Conservation (phyloP, 345 rosid species). For the Eutrema heterophyllum region DNA sequence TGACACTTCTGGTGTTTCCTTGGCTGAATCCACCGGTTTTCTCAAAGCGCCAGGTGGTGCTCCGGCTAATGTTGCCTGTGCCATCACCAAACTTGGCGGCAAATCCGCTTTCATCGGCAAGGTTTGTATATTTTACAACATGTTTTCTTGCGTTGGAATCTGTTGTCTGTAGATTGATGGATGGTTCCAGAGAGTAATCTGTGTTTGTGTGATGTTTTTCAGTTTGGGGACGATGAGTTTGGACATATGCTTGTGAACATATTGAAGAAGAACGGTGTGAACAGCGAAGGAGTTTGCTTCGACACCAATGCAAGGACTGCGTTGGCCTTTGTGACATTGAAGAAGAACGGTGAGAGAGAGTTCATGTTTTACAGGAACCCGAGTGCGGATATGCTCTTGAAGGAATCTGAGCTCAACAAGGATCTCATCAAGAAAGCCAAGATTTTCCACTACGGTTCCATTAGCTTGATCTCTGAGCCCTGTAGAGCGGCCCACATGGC, state of each 20-base stretch:
- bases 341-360: constrained; percentile 60
- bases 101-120: constrained; percentile 61
- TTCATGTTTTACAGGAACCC: constrained; percentile 76
- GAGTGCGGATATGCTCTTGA: constrained; percentile 66
- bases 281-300: constrained; percentile 50
- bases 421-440: constrained; percentile 52
- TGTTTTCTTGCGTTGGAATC: not conserved
- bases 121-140: constrained; percentile 18
- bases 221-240: constrained; percentile 75
- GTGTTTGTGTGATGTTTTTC: not conserved
- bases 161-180: not conserved
- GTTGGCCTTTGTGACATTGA: constrained; percentile 60
- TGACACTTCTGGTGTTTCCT: constrained; percentile 56
- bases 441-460: constrained; percentile 73
- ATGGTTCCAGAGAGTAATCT: not conserved
- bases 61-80: constrained; percentile 76
- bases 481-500: constrained; percentile 66
- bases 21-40: constrained; percentile 62
- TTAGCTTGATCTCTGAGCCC: constrained; percentile 65
- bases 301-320: constrained; percentile 64
- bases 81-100: constrained; percentile 69
- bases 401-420: constrained; percentile 56
- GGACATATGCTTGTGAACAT: constrained; percentile 66
- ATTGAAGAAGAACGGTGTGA: constrained; percentile 52
- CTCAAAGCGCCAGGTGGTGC: constrained; percentile 80